Evolutionary conservation across 2,329 filamentous ascomycete species (phyloP).

Genomic region (Biscogniauxia marginata): DNA sequence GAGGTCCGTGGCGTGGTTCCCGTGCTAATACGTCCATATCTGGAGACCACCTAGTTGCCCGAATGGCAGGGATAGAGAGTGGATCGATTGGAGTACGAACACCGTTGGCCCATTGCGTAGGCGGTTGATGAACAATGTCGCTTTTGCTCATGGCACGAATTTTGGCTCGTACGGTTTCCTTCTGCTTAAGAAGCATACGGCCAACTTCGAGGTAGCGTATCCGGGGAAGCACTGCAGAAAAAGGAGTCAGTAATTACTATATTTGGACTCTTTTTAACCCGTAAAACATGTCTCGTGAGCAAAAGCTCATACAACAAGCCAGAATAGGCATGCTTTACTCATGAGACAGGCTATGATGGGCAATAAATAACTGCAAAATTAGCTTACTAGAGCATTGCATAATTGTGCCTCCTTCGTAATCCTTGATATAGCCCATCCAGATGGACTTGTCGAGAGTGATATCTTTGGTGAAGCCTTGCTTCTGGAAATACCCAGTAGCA

Average conservation of each 20-base stretch:
- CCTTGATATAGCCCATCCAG: conserved; percentile 99
- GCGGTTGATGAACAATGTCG: conserved; percentile 82
- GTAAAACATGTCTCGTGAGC: too few relatives aligned
- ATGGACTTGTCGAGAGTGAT: conserved; percentile 86
- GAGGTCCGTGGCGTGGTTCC: conserved; percentile 91
- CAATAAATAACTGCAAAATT: too few relatives aligned
- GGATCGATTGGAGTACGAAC: conserved; percentile 78
- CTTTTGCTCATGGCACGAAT: conserved; percentile 88
- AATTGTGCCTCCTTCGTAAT: conserved; percentile 97
- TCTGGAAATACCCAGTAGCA: conserved; percentile 98
- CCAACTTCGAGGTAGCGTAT: conserved; percentile 92
- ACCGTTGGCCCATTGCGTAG: conserved; percentile 80
- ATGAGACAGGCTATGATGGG: too few relatives aligned
- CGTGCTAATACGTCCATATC: conserved; percentile 98
- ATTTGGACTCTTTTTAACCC: too few relatives aligned
- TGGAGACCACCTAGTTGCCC: conserved; percentile 88
- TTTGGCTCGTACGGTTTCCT: conserved; percentile 91
- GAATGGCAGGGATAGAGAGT: conserved; percentile 82
- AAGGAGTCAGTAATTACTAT: too few relatives aligned
- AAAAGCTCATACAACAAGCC: too few relatives aligned
- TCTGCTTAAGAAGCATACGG: conserved; percentile 95
- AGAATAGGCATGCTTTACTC: too few relatives aligned
- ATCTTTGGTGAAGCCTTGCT: conserved; percentile 98
- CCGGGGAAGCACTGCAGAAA: conserved; percentile 91
- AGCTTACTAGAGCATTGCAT: conserved; percentile 99